Base-by-base conservation (phyloP, 2,329 filamentous ascomycete species). In the Pyrenochaeta sp. region DNA sequence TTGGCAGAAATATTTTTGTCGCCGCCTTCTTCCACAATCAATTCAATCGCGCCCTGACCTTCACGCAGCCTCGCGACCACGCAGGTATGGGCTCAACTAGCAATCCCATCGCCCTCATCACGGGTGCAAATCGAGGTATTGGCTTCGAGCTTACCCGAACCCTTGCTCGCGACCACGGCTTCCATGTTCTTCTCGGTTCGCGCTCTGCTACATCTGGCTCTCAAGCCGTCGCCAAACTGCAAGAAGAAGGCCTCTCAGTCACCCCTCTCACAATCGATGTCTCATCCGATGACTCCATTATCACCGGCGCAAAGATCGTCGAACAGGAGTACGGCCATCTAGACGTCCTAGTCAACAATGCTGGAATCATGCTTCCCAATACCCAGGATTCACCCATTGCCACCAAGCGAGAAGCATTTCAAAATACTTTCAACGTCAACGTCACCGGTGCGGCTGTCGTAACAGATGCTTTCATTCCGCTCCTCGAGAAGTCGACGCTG, bases 101-200 rank as follows among this genome's bases (percentile, higher is more conserved):
- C 28, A 52, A 58, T 46, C 48, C 37, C n/a, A 47, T 64, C 34
- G 58, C 47, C 28, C 51, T 66, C 32, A 59, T 65, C 13, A 64
- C 62, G 25, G 65, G 63, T 44, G 65, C 63, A n/a, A 69, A 66
- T 43, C 52, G 50, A 4, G 64, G 62, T 30, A 60, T 68, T 5
- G 66, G 66, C 34, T 57, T 55, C 49, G 46, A 46, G 25, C 46
- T 62, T 22, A 54, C 59, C 15, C 37, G 51, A 36, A 56, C 52
- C 12, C 59, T 68, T 19, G 51, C 62, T 25, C 56, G 54, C 9
- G 52, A 66, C 37, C 62, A 66, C 50, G 37, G 48, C 22, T 61
- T 58, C 50, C 61, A 68, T 40, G 60, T 68, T 51, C 48, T 66
- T 9, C 50, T 72, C 30, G 58, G 58, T 25, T 55, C 62, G 24